Conservation (phyloP, 1,284 basidiomycete species). For the Rhodofomes roseus region DNA sequence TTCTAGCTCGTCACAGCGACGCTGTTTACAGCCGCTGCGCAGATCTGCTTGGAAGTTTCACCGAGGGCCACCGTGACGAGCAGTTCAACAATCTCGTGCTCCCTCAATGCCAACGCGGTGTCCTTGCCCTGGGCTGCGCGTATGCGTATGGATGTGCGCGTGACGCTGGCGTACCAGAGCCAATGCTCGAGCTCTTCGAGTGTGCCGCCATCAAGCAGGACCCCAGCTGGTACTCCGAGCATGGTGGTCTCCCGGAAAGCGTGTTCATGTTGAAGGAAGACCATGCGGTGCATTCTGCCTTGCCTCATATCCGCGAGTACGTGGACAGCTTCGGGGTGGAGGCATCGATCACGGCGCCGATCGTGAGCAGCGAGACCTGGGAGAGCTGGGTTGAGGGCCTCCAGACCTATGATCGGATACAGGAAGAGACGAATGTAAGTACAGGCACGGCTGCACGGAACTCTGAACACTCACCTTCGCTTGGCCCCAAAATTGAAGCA, state of each 20-base stretch:
- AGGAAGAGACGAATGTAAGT: too few species aligned
- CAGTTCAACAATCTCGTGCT: slow-evolving; percentile 26
- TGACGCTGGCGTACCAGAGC: slow-evolving; percentile 32
- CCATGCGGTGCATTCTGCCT: slow-evolving; percentile 35
- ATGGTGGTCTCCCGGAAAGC: slow-evolving; percentile 40
- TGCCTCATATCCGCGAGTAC: slow-evolving; percentile 32
- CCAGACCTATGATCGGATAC: background rate
- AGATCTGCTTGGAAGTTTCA: background rate
- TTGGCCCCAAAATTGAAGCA: too few species aligned
- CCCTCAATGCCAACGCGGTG: slow-evolving; percentile 41
- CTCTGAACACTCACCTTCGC: too few species aligned
- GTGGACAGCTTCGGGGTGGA: slow-evolving; percentile 38
- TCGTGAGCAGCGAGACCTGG: background rate
- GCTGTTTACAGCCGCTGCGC: slow-evolving; percentile 27
- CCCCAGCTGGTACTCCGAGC: slow-evolving; percentile 50
- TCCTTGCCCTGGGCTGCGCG: slow-evolving; percentile 46
- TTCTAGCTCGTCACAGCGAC: slow-evolving; percentile 42
- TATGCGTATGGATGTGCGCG: slow-evolving; percentile 37
- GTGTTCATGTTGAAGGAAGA: slow-evolving; percentile 43
- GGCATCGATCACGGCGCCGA: background rate
- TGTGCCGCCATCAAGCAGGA: slow-evolving; percentile 45
- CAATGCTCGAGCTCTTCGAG: slow-evolving; percentile 49
- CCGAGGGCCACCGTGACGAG: slow-evolving; percentile 40
- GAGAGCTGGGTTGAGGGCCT: background rate
- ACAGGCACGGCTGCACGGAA: too few species aligned